phyloP scores from a whole-genome alignment of 2,329 filamentous ascomycete species.

The Byssothecium circinans region DNA sequence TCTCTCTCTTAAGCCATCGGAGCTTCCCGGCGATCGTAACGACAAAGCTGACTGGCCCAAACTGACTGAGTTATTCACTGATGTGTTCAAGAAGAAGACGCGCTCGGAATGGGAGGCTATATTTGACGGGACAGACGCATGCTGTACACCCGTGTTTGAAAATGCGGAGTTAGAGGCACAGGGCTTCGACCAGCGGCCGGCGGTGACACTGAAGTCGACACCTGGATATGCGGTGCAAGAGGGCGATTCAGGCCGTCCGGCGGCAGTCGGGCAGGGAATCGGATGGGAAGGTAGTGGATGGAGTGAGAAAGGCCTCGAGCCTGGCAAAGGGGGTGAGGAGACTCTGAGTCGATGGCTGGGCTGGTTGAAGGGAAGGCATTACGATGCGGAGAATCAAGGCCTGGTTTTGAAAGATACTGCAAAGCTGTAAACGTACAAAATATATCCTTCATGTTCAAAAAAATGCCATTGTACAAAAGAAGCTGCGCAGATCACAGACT shows the following conservation, averaged over 20 bases:
- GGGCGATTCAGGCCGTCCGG: conserved; percentile 44
- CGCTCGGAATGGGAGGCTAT: conserved; percentile 79
- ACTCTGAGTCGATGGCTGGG: conserved; percentile 72
- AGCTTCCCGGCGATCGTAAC: conserved; percentile 54
- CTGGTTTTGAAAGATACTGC: conserved; percentile 50
- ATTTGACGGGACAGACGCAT: conserved; percentile 91
- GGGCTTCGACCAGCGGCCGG: conserved; percentile 69
- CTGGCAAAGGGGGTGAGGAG: conserved; percentile 73
- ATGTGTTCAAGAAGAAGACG: conserved; percentile 68
- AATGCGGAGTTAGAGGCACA: conserved; percentile 69
- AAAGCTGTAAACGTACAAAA: conserved; percentile 21
- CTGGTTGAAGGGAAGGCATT: conserved; percentile 73
- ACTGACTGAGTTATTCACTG: conserved; percentile 63
- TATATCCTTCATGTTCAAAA: background rate
- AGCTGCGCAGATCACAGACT: background rate
- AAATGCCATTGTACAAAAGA: background rate
- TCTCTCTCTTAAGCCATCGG: conserved; percentile 58
- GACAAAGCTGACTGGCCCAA: conserved; percentile 69
- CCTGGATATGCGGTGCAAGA: conserved; percentile 66
- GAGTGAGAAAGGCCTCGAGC: conserved; percentile 58
- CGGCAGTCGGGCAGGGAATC: conserved; percentile 62
- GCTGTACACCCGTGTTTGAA: conserved; percentile 82
- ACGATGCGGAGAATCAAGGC: conserved; percentile 53
- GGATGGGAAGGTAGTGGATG: conserved; percentile 72
- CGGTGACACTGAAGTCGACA: conserved; percentile 68